These are phyloP conservation scores for Cutaneotrichosporon curvatum DNA, from an alignment of 1,284 basidiomycete genomes.

Conservation along the genomic window DNA sequence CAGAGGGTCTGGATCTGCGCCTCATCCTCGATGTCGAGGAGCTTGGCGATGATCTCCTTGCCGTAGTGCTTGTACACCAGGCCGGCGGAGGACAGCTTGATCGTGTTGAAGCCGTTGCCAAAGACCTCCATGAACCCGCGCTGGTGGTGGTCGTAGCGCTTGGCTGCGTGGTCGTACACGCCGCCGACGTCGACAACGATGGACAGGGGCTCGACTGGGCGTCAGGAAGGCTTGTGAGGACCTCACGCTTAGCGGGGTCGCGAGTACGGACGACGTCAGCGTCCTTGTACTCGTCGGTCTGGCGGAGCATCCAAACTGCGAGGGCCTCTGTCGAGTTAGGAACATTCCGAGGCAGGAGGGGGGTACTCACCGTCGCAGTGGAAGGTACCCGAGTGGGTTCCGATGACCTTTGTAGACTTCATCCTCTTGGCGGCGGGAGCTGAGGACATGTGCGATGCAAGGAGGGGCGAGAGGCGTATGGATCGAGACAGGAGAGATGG, in stretches of 20 bases:
- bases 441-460: constrained; percentile 21
- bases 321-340: constrained; percentile 44
- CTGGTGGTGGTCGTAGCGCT: constrained; percentile 94
- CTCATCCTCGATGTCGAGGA: constrained; percentile 55
- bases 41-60: constrained; percentile 70
- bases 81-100: constrained; percentile 88
- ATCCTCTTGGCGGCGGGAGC: constrained; percentile 36
- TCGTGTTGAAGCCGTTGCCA: constrained; percentile 58
- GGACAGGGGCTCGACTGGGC: constrained; percentile 65
- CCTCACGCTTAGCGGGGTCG: constrained; percentile 59
- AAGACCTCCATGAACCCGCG: constrained; percentile 86
- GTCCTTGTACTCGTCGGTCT: constrained; percentile 66
- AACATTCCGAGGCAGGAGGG: too few species aligned
- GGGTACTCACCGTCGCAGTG: constrained; percentile 88
- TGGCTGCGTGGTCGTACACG: constrained; percentile 69
- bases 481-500: too few species aligned
- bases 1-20: constrained; percentile 66
- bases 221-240: not conserved
- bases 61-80: constrained; percentile 98
- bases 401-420: constrained; percentile 55
- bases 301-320: constrained; percentile 65
- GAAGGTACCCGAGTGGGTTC: constrained; percentile 92
- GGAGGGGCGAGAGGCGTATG: not conserved
- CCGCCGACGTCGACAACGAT: constrained; percentile 99
- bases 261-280: constrained; percentile 74